Evolutionary conservation across 208 protist species (phyloP).

Genomic region (Acanthamoeba healyi): DNA sequence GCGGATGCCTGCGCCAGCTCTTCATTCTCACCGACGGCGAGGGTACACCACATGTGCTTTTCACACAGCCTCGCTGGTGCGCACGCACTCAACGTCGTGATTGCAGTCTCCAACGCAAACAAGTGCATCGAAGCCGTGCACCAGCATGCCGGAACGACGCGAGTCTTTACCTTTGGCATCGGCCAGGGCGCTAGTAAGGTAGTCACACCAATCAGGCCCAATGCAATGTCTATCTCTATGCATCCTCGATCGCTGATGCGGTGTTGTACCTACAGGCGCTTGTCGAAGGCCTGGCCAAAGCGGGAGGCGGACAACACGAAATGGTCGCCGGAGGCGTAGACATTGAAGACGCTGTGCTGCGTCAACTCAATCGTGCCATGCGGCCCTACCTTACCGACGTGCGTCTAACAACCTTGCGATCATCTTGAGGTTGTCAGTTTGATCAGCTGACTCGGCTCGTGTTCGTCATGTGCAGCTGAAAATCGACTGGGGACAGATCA

Average conservation of each 20-base stretch:
- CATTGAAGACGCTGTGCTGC: slow-evolving; percentile 3
- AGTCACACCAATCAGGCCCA: background rate
- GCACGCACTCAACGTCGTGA: background rate
- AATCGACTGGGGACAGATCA: background rate
- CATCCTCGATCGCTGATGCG: background rate
- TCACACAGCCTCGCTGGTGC: background rate
- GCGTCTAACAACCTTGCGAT: background rate
- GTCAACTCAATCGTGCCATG: background rate
- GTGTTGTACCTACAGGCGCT: background rate
- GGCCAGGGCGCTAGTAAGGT: slow-evolving; percentile 64
- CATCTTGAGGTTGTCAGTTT: too few relatives aligned
- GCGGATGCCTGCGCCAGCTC: slow-evolving; percentile 75
- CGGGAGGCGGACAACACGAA: slow-evolving; percentile 1
- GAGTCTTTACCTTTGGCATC: slow-evolving; percentile 85
- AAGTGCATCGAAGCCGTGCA: slow-evolving; percentile 51
- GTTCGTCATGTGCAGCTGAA: background rate
- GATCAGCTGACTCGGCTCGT: background rate
- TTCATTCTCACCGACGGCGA: slow-evolving; percentile 63
- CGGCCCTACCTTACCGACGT: background rate
- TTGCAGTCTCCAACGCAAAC: background rate
- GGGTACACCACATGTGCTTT: background rate
- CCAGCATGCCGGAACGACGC: background rate
- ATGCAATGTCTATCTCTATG: background rate
- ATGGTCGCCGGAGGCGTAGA: background rate
- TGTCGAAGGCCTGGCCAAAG: background rate